Percentiles rank a stretch among this genome's conserved stretches.
phyloP scores from a whole-genome alignment of 208 protist species.

The Trypanosoma grayi region DNA sequence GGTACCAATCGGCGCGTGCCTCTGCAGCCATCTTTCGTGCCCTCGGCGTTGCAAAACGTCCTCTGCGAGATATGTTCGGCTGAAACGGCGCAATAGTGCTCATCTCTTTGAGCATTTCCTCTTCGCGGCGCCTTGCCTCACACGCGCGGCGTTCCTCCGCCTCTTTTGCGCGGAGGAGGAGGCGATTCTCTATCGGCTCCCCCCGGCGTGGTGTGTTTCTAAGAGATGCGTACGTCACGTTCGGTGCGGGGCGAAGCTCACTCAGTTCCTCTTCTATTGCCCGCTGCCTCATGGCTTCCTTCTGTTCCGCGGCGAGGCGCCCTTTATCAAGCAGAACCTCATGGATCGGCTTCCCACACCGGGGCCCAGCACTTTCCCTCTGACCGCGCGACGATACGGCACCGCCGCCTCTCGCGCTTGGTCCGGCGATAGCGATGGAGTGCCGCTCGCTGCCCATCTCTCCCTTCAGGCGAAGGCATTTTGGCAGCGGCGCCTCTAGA shows the following conservation, averaged over 20 bases:
- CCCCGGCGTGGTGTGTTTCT: slow-evolving; percentile 16
- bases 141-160: slow-evolving; percentile 24
- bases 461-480: slow-evolving; percentile 32
- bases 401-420: background rate
- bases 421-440: background rate
- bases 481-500: slow-evolving; percentile 43
- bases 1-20: slow-evolving; percentile 12
- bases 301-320: slow-evolving; percentile 40
- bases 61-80: slow-evolving; percentile 52
- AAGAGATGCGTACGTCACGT: slow-evolving; percentile 17
- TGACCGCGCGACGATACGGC: background rate
- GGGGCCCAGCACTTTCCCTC: background rate
- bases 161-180: slow-evolving; percentile 54
- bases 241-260: slow-evolving; percentile 42
- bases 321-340: slow-evolving; percentile 75
- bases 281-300: slow-evolving; percentile 30
- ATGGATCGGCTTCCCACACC: slow-evolving; percentile 36
- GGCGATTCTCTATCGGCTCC: slow-evolving; percentile 51
- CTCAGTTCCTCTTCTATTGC: slow-evolving; percentile 44
- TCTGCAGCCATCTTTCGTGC: slow-evolving; percentile 23
- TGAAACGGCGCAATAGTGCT: slow-evolving; percentile 36
- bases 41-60: slow-evolving; percentile 34
- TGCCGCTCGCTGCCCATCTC: background rate
- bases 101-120: slow-evolving; percentile 31
- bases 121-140: slow-evolving; percentile 22